Conservation (phyloP, 495 filamentous ascomycete genomes). For the Tuber magnatum region DNA sequence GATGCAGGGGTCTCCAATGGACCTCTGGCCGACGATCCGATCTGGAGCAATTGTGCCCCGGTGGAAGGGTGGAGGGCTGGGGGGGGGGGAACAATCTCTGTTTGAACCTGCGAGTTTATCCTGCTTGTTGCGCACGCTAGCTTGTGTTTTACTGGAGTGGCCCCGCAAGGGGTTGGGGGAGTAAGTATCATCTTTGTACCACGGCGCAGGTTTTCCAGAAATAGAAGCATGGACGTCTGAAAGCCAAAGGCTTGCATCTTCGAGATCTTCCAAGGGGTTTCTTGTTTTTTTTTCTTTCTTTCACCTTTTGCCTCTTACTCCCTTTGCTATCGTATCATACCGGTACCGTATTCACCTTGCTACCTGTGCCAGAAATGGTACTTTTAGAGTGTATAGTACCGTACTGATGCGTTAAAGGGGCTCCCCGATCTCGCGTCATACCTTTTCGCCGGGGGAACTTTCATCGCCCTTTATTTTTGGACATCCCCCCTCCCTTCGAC, state of each 20-base stretch:
- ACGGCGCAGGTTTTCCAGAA: background rate
- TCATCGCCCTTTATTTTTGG: background rate
- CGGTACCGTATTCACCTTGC: background rate
- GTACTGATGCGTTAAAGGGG: background rate
- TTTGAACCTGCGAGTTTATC: background rate
- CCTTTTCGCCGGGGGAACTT: background rate
- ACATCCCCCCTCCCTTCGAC: background rate
- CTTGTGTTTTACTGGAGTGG: background rate
- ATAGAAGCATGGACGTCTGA: conserved; percentile 5
- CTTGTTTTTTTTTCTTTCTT: background rate
- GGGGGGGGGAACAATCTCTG: background rate
- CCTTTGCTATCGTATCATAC: background rate
- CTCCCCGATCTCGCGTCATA: background rate
- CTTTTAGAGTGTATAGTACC: background rate
- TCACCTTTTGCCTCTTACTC: background rate
- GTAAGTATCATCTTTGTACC: background rate
- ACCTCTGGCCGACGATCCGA: background rate
- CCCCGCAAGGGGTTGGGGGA: background rate
- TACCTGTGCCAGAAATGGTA: background rate
- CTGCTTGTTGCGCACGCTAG: background rate
- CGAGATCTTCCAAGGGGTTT: background rate
- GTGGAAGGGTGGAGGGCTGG: background rate
- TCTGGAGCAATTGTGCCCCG: background rate
- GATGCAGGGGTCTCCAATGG: background rate
- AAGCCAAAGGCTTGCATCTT: background rate